phyloP scores from a whole-genome alignment of 768 basidiomycete genomes.

The Austroboletus festivus region DNA sequence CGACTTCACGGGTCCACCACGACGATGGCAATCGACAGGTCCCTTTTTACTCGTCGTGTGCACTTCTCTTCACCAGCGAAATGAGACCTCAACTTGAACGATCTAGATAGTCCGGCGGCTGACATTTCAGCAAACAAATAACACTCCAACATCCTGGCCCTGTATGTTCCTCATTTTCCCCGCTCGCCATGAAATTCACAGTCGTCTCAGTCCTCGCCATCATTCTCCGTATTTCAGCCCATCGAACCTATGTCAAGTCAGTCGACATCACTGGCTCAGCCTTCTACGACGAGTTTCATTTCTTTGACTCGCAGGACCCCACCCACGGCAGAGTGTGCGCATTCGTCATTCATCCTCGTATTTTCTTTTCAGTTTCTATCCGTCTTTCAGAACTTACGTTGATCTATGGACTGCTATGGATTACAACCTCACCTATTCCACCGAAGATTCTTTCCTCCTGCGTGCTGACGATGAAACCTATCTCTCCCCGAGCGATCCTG shows the following conservation, averaged over 20 bases:
- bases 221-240: not conserved
- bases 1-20: no score
- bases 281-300: conserved; percentile 50
- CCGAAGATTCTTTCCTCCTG: conserved; percentile 26
- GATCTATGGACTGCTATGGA: conserved; percentile 20
- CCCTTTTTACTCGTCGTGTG: no score
- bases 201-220: no score
- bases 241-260: conserved; percentile 7
- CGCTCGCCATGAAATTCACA: no score
- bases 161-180: not conserved
- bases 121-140: no score
- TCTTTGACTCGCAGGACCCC: conserved; percentile 53
- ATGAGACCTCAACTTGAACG: no score
- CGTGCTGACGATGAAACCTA: conserved; percentile 28
- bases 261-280: conserved; percentile 46
- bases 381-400: conserved; percentile 25
- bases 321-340: conserved; percentile 67
- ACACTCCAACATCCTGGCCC: no score
- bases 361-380: not conserved
- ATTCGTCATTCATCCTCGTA: not conserved
- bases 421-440: conserved; percentile 31
- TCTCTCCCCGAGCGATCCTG: conserved; percentile 20
- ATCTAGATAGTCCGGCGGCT: no score
- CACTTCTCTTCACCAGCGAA: no score
- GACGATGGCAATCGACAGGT: no score